These are phyloP conservation scores for Xylaria curta DNA, from an alignment of 495 filamentous ascomycete species.

Conservation along the genomic window DNA sequence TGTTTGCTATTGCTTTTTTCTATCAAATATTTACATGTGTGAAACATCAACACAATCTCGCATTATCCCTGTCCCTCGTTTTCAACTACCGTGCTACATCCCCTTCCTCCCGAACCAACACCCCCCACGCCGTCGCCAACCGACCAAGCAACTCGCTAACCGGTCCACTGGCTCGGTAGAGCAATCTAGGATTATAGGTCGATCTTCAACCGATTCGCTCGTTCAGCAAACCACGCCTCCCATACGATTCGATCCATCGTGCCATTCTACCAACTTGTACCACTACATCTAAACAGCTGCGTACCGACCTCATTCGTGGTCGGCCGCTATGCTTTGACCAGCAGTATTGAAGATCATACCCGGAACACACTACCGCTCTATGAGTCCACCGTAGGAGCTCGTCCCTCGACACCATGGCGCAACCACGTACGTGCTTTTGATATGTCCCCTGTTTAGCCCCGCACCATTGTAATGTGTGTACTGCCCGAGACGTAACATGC, in stretches of 20 bases:
- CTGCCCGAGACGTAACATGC: neutral
- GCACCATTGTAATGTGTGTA: neutral
- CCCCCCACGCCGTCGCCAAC: neutral
- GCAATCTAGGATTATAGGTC: neutral
- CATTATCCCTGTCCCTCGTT: neutral
- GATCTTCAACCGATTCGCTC: constrained; percentile 4
- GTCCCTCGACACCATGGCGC: constrained; percentile 24
- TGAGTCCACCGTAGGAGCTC: constrained; percentile 22
- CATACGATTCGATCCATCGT: neutral
- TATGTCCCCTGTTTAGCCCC: neutral
- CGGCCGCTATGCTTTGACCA: constrained; percentile 36
- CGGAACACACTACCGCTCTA: constrained; percentile 15
- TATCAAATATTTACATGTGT: neutral
- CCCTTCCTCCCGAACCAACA: neutral
- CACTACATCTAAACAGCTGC: neutral
- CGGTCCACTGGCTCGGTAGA: neutral
- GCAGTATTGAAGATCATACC: constrained; percentile 16
- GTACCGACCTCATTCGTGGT: constrained; percentile 3
- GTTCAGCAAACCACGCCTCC: neutral
- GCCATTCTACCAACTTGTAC: neutral
- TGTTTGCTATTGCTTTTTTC: too few species aligned
- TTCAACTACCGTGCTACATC: neutral
- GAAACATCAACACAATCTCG: constrained; percentile 2
- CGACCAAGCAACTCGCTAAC: neutral
- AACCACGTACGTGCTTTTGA: constrained; percentile 23